phyloP scores from a whole-genome alignment of 768 basidiomycete genomes.

The Russula griseocarnosa region DNA sequence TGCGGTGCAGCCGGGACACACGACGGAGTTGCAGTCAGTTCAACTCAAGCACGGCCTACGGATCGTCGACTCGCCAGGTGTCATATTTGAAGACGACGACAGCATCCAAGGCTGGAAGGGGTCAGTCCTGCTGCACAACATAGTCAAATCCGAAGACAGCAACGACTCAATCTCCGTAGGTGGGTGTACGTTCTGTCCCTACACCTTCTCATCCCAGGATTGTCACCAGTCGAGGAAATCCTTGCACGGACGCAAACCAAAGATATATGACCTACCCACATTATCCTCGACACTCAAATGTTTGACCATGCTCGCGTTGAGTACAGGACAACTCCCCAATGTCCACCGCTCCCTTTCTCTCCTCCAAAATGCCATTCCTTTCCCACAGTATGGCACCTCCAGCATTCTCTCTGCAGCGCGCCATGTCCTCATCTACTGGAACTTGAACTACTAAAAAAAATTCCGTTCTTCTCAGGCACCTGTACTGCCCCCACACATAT shows the following conservation, averaged over 20 bases:
- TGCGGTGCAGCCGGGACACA: too few relatives aligned
- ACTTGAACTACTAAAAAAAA: too few relatives aligned
- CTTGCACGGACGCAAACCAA: slow-evolving; percentile 59
- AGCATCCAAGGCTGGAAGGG: slow-evolving; percentile 41
- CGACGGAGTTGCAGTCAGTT: slow-evolving; percentile 60
- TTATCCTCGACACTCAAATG: slow-evolving; percentile 74
- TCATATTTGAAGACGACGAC: slow-evolving; percentile 87
- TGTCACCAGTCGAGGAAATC: slow-evolving; percentile 71
- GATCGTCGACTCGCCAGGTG: slow-evolving; percentile 93
- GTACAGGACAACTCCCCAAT: slow-evolving; percentile 81
- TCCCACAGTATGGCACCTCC: too few relatives aligned
- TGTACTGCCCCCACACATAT: too few relatives aligned
- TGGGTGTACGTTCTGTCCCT: slow-evolving; percentile 37
- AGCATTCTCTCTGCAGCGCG: background rate
- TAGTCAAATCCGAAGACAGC: slow-evolving; percentile 84
- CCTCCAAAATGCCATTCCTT: background rate
- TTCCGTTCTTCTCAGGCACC: too few relatives aligned
- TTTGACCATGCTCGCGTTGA: slow-evolving; percentile 83
- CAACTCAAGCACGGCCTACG: slow-evolving; percentile 84
- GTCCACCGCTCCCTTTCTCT: slow-evolving; percentile 36
- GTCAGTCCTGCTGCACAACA: slow-evolving; percentile 73
- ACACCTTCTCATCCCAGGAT: too few relatives aligned
- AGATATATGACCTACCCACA: slow-evolving; percentile 73
- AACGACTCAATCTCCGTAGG: slow-evolving; percentile 87
- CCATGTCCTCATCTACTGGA: too few relatives aligned